These are phyloP conservation scores for Coniella lustricola DNA, from an alignment of 2,329 filamentous ascomycete genomes.

Conservation along the genomic window DNA sequence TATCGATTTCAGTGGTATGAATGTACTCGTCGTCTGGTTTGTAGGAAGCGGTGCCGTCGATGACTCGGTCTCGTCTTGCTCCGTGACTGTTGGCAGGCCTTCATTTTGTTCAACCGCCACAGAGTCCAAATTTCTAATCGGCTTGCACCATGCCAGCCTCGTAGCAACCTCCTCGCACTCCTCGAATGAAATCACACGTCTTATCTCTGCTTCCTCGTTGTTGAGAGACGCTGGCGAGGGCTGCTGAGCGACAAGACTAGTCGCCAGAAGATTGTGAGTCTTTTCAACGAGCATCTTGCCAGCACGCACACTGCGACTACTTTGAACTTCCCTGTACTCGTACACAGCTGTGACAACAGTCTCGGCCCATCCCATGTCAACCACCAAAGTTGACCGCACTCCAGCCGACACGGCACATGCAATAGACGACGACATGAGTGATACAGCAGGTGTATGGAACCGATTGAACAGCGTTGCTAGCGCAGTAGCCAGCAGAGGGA, in stretches of 20 bases:
- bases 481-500: slow-evolving; percentile 67
- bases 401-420: slow-evolving; percentile 73
- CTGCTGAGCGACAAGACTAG: slow-evolving; percentile 26
- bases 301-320: slow-evolving; percentile 63
- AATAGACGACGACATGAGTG: slow-evolving; percentile 69
- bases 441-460: slow-evolving; percentile 74
- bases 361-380: slow-evolving; percentile 91
- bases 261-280: slow-evolving; percentile 57
- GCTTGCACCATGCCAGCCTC: slow-evolving; percentile 71
- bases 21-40: slow-evolving; percentile 24
- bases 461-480: slow-evolving; percentile 73
- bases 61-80: slow-evolving; percentile 46
- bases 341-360: slow-evolving; percentile 80
- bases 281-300: slow-evolving; percentile 65
- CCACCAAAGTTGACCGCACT: slow-evolving; percentile 73
- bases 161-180: slow-evolving; percentile 75
- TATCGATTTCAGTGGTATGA: slow-evolving; percentile 41
- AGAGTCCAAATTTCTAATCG: slow-evolving; percentile 15
- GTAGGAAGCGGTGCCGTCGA: slow-evolving; percentile 18
- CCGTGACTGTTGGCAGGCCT: slow-evolving; percentile 45
- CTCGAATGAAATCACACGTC: slow-evolving; percentile 55
- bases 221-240: slow-evolving; percentile 17
- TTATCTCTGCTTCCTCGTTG: slow-evolving; percentile 21
- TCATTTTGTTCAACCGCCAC: slow-evolving; percentile 18
- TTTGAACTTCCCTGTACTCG: slow-evolving; percentile 77